Percentiles rank a stretch among this genome's conserved stretches.
These are phyloP conservation scores for Beauveria medogensis DNA, from an alignment of 2,329 filamentous ascomycete genomes.

Conservation along the genomic window DNA sequence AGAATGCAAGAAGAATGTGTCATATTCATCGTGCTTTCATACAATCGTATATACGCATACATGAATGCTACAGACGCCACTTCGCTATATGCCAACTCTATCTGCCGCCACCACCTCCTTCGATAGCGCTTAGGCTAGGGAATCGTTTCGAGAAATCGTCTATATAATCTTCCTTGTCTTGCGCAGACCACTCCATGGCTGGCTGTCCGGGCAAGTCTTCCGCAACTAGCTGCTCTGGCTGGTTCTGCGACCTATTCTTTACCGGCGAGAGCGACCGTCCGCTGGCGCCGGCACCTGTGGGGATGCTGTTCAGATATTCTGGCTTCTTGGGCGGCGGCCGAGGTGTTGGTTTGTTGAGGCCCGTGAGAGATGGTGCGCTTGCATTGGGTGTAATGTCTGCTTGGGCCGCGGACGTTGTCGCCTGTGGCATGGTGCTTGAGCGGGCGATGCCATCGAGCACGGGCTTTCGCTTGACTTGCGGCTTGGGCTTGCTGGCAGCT, in stretches of 20 bases:
- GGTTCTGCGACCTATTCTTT: constrained; percentile 25
- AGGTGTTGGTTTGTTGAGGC: constrained; percentile 30
- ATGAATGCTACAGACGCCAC: neutral
- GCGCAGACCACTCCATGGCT: constrained; percentile 44
- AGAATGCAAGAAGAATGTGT: constrained; percentile 3
- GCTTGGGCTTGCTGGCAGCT: constrained; percentile 29
- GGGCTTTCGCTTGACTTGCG: constrained; percentile 45
- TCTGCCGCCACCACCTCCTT: constrained; percentile 26
- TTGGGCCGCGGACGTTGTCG: constrained; percentile 5
- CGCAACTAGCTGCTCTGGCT: constrained; percentile 33
- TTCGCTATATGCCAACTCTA: constrained; percentile 4
- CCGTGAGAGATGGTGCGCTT: constrained; percentile 18
- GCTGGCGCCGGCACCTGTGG: constrained; percentile 27
- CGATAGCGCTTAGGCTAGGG: constrained; percentile 74
- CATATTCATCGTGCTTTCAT: neutral
- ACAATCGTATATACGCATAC: neutral
- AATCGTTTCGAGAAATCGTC: constrained; percentile 74
- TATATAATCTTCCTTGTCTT: constrained; percentile 58
- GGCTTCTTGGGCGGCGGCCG: constrained; percentile 51
- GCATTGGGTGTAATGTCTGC: constrained; percentile 13
- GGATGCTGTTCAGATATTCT: constrained; percentile 49
- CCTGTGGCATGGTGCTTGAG: constrained; percentile 20
- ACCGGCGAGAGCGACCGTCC: constrained; percentile 35
- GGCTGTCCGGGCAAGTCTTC: constrained; percentile 41
- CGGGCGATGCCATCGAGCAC: constrained; percentile 27